phyloP scores from a whole-genome alignment of 176 grass and related monocot genomes.

The Bothriochloa decipiens region DNA sequence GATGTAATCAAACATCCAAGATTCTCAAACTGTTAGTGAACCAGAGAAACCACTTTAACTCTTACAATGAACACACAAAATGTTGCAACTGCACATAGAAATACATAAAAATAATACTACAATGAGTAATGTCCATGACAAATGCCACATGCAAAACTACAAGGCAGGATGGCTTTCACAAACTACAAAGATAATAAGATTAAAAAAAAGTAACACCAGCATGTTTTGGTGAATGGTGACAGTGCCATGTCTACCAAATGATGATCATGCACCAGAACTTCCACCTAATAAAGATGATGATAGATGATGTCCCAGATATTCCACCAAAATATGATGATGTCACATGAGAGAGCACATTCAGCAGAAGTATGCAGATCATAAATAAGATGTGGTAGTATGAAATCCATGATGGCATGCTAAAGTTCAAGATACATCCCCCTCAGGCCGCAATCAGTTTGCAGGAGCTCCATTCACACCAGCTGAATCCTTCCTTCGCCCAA shows the following conservation, averaged over 20 bases:
- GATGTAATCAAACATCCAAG: constrained; percentile 54
- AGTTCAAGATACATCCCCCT: constrained; percentile 70
- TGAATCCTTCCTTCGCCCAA: constrained; percentile 91
- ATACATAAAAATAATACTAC: constrained; percentile 28
- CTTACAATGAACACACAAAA: constrained; percentile 55
- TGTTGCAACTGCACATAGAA: constrained; percentile 35
- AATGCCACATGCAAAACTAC: constrained; percentile 64
- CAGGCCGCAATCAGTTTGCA: constrained; percentile 44
- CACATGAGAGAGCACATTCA: constrained; percentile 57
- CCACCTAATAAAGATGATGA: constrained; percentile 63
- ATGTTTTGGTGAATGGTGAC: constrained; percentile 60
- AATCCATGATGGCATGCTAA: constrained; percentile 70
- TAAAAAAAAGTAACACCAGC: constrained; percentile 34
- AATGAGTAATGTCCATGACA: constrained; percentile 38
- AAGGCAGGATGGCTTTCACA: constrained; percentile 38
- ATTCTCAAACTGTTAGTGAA: constrained; percentile 21
- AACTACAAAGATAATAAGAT: constrained; percentile 43
- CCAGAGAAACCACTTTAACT: constrained; percentile 26
- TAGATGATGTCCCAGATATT: constrained; percentile 47
- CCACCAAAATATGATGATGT: constrained; percentile 57
- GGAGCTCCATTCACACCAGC: constrained; percentile 58
- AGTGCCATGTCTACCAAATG: constrained; percentile 67
- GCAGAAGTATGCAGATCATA: constrained; percentile 62
- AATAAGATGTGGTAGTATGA: constrained; percentile 53
- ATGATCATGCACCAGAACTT: constrained; percentile 48